Conservation (phyloP, 371 early-diverging fungal genomes). For the Mortierella polycephala region DNA sequence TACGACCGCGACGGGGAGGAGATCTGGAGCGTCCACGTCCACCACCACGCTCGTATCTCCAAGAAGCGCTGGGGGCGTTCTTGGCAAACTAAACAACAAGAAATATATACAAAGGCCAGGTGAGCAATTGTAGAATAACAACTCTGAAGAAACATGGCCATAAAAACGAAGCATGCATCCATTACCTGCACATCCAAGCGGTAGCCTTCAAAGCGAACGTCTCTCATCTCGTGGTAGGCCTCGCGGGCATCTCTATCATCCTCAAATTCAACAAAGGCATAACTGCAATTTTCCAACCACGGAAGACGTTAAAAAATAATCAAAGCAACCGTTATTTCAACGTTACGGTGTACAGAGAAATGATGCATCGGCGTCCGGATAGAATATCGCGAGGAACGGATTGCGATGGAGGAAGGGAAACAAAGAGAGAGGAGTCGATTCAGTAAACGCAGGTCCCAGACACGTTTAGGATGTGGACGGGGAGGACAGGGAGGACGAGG, state of each 20-base stretch:
- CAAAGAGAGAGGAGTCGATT: constrained; percentile 40
- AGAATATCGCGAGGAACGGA: constrained; percentile 3
- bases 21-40: constrained; percentile 20
- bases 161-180: background rate
- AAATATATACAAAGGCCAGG: background rate
- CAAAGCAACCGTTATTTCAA: background rate
- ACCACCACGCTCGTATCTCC: constrained; percentile 66
- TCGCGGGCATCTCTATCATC: constrained; percentile 89
- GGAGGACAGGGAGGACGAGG: constrained; percentile 3
- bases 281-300: constrained; percentile 11
- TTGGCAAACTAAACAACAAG: constrained; percentile 77
- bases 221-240: constrained; percentile 91
- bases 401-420: constrained; percentile 13
- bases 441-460: constrained; percentile 44
- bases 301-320: constrained; percentile 1
- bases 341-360: too few relatives aligned
- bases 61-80: constrained; percentile 70
- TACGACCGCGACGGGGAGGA: constrained; percentile 28
- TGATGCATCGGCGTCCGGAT: background rate
- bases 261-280: constrained; percentile 89
- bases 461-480: constrained; percentile 13
- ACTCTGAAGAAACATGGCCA: background rate
- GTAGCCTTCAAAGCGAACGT: constrained; percentile 81
- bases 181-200: constrained; percentile 81
- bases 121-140: background rate